phyloP scores from a whole-genome alignment of 2,329 filamentous ascomycete species.

The Xylariaceae sp. region DNA sequence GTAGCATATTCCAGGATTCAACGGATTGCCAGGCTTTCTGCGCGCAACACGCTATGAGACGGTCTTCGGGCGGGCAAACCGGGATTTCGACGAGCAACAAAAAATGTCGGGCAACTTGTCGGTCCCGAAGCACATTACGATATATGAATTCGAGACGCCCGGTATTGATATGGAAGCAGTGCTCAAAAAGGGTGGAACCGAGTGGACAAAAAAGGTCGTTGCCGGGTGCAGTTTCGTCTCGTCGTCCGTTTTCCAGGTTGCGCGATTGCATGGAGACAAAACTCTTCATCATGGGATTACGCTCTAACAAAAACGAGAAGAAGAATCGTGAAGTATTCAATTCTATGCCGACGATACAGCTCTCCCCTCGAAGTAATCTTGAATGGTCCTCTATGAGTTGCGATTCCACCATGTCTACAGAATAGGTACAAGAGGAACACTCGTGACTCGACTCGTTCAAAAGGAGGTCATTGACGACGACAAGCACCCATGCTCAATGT shows the following conservation, averaged over 20 bases:
- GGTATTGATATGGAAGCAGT: background rate
- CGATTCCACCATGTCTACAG: no score
- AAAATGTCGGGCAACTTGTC: background rate
- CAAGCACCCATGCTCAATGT: no score
- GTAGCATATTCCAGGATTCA: background rate
- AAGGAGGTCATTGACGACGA: no score
- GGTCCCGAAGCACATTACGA: background rate
- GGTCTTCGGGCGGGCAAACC: background rate
- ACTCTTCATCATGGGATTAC: background rate
- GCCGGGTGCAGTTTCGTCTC: background rate
- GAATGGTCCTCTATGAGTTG: no score
- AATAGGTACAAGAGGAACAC: no score
- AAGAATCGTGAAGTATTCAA: no score
- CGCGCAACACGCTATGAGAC: background rate
- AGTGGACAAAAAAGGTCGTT: background rate
- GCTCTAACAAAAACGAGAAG: background rate
- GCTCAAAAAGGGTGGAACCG: background rate
- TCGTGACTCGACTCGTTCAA: no score
- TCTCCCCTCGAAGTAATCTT: no score
- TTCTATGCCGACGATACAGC: no score
- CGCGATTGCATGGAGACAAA: background rate
- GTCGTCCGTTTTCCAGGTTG: background rate
- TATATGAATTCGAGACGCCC: background rate
- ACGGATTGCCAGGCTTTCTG: background rate
- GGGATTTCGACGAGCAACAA: background rate